Evolutionary conservation across 495 filamentous ascomycete species (phyloP).

Genomic region (Polyplosphaeria fusca): DNA sequence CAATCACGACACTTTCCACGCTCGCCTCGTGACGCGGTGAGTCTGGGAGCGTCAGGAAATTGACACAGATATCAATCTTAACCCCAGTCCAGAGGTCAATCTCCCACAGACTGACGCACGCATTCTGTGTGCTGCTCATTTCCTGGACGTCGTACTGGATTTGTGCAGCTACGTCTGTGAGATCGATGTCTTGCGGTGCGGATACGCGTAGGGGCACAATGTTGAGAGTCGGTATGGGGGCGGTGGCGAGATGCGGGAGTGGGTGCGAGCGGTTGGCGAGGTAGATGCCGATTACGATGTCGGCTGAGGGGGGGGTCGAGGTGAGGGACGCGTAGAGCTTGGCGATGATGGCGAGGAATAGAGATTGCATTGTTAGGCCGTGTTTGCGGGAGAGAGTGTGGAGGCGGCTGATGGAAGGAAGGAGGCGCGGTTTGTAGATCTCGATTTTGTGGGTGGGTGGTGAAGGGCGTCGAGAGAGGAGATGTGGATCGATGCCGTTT

Average conservation of each 20-base stretch:
- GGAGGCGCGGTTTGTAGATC: conserved; percentile 41
- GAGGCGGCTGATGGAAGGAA: conserved; percentile 26
- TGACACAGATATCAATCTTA: conserved; percentile 52
- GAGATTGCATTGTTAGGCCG: conserved; percentile 48
- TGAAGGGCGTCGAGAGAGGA: conserved; percentile 8
- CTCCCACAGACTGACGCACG: conserved; percentile 43
- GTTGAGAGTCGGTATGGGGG: conserved; percentile 52
- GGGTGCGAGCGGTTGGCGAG: conserved; percentile 54
- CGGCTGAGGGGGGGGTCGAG: conserved; percentile 17
- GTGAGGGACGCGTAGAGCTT: conserved; percentile 42
- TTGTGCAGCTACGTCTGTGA: conserved; percentile 43
- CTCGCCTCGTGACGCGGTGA: conserved; percentile 8
- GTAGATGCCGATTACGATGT: conserved; percentile 54
- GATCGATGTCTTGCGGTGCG: conserved; percentile 24
- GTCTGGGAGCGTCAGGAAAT: conserved; percentile 51
- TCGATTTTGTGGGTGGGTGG: conserved; percentile 33
- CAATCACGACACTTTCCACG: conserved; percentile 13
- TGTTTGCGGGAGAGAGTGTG: conserved; percentile 38
- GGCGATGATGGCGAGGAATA: conserved; percentile 51
- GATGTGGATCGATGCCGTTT: conserved; percentile 18
- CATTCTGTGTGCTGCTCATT: conserved; percentile 44
- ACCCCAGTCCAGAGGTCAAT: conserved; percentile 50
- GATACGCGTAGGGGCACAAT: conserved; percentile 50
- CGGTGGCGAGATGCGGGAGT: conserved; percentile 37
- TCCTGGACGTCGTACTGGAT: conserved; percentile 48